phyloP scores from a whole-genome alignment of 495 filamentous ascomycete species.

The Penicillium macrosclerotiorum region DNA sequence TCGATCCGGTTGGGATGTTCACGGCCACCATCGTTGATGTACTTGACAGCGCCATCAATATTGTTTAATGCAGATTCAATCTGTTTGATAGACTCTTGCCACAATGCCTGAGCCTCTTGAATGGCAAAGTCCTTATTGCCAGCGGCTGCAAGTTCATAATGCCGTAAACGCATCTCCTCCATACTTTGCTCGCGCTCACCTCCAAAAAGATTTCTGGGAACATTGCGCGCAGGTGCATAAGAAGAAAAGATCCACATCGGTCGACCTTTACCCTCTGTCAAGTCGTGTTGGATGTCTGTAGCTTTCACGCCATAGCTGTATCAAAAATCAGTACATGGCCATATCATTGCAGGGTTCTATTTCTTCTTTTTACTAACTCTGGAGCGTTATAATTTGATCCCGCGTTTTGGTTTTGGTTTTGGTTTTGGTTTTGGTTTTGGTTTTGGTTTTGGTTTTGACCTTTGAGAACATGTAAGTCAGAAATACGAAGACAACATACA shows the following conservation, averaged over 20 bases:
- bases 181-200: slow-evolving; percentile 79
- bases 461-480: not conserved
- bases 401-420: slow-evolving; percentile 15
- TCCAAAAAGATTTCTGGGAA: slow-evolving; percentile 77
- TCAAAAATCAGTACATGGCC: slow-evolving; percentile 13
- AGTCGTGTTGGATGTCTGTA: slow-evolving; percentile 58
- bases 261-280: slow-evolving; percentile 56
- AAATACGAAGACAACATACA: not conserved
- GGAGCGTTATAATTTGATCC: slow-evolving; percentile 20
- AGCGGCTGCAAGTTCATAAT: slow-evolving; percentile 55
- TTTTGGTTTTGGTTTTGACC: too few species aligned
- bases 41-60: slow-evolving; percentile 68
- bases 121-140: slow-evolving; percentile 65
- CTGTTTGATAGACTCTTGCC: slow-evolving; percentile 61
- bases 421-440: too few species aligned
- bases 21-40: slow-evolving; percentile 63
- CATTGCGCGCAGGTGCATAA: slow-evolving; percentile 70
- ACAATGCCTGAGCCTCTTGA: slow-evolving; percentile 59
- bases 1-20: slow-evolving; percentile 81
- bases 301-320: slow-evolving; percentile 51
- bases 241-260: slow-evolving; percentile 83
- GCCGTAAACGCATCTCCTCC: slow-evolving; percentile 74
- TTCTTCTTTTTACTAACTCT: slow-evolving; percentile 25
- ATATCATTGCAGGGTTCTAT: not conserved
- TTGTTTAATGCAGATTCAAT: slow-evolving; percentile 65